A percentile compares a stretch with the other conserved stretches of the same genome.
These are phyloP conservation scores for Rhodotorula sp. DNA, from an alignment of 1,284 basidiomycete genomes.

Conservation along the genomic window DNA sequence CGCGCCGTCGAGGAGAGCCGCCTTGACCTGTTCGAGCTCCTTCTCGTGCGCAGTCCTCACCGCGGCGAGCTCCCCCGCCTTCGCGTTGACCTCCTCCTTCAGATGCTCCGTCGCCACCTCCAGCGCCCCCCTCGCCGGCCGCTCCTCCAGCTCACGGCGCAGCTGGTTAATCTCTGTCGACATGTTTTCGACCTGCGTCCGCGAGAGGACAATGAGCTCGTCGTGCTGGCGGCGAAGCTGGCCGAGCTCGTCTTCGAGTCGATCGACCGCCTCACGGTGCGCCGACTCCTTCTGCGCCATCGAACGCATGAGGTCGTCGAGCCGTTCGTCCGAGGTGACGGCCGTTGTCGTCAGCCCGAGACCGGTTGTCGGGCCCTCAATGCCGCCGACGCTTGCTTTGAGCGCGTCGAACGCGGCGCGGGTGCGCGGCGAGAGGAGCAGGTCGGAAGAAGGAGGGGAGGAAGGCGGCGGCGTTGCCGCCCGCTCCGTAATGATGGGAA, in stretches of 20 bases:
- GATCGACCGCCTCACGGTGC: conserved; percentile 73
- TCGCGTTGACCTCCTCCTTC: conserved; percentile 55
- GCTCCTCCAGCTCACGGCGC: conserved; percentile 31
- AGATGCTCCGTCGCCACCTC: conserved; percentile 43
- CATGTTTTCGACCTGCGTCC: conserved; percentile 81
- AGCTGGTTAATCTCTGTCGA: conserved; percentile 64
- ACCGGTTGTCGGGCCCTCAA: neutral
- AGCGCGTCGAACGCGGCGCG: conserved; percentile 39
- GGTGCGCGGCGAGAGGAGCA: conserved; percentile 38
- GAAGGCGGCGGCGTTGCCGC: conserved; percentile 6
- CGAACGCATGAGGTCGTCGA: conserved; percentile 85
- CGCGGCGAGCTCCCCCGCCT: conserved; percentile 59
- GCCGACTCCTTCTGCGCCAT: conserved; percentile 92
- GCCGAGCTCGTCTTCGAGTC: conserved; percentile 67
- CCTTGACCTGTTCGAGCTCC: conserved; percentile 58
- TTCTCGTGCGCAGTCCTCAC: conserved; percentile 58
- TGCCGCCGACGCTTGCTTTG: conserved; percentile 27
- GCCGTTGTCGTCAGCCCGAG: conserved; percentile 8
- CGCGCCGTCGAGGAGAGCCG: conserved; percentile 47
- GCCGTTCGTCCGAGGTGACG: conserved; percentile 50
- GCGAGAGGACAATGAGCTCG: conserved; percentile 71
- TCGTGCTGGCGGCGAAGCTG: conserved; percentile 74
- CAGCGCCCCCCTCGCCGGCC: conserved; percentile 27
- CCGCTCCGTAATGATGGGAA: conserved; percentile 10
- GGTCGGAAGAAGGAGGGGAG: conserved; percentile 2